Conservation (phyloP, 2,329 filamentous ascomycete genomes). For the Calonectria pteridis region DNA sequence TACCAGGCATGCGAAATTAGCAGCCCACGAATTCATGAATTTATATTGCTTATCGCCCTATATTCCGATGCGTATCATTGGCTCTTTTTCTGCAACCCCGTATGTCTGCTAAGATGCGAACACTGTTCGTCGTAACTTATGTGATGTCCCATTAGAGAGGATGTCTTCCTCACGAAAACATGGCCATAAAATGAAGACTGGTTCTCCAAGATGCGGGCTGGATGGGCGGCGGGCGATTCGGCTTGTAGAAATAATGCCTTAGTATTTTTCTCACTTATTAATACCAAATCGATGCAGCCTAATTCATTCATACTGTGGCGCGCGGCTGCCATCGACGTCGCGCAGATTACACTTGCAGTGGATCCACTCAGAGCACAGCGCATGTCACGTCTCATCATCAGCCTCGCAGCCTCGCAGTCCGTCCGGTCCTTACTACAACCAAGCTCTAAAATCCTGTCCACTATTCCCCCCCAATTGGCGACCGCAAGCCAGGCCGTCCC, state of each 20-base stretch:
- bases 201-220: neutral
- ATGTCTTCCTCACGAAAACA: neutral
- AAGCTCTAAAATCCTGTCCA: slow-evolving; percentile 36
- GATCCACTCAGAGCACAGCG: slow-evolving; percentile 35
- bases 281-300: neutral
- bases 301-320: neutral
- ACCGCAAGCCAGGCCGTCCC: slow-evolving; percentile 27
- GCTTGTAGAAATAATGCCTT: neutral
- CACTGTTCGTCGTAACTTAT: neutral
- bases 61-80: no score
- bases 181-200: neutral
- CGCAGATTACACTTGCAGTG: slow-evolving; percentile 25
- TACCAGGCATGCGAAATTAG: neutral
- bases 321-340: neutral
- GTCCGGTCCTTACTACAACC: slow-evolving; percentile 38
- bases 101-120: neutral
- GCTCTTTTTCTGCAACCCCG: no score
- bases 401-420: slow-evolving; percentile 53
- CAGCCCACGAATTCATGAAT: slow-evolving; percentile 34
- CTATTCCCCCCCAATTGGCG: slow-evolving; percentile 43
- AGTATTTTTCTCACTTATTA: neutral
- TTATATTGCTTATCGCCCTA: slow-evolving; percentile 17
- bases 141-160: neutral
- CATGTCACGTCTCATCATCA: slow-evolving; percentile 43
- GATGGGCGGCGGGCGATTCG: neutral